Percentiles rank a stretch among this genome's conserved stretches.
These are phyloP conservation scores for Blastocystis sp. DNA, from an alignment of 352 stramenopile genomes.

Conservation along the genomic window DNA sequence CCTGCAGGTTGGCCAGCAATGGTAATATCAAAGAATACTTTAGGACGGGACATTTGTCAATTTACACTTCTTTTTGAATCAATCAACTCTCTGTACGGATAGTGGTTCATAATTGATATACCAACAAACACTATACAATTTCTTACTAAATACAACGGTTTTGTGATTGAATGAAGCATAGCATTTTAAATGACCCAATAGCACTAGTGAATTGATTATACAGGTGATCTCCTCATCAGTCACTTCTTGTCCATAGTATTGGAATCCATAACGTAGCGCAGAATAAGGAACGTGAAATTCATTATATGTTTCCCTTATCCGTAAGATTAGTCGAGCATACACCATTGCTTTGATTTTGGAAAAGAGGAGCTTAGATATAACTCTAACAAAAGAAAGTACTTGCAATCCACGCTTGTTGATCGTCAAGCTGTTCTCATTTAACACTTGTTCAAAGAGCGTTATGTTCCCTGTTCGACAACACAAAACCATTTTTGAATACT, in stretches of 20 bases:
- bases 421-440: neutral
- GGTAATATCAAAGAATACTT: conserved; percentile 94
- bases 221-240: conserved; percentile 8
- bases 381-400: neutral
- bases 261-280: neutral
- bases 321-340: neutral
- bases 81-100: neutral
- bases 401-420: conserved; percentile 2
- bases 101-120: neutral
- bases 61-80: neutral
- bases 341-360: neutral
- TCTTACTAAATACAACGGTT: conserved; percentile 17
- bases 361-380: neutral
- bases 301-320: neutral
- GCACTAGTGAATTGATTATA: neutral
- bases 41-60: conserved; percentile 68
- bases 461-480: neutral
- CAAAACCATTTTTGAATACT: neutral
- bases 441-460: neutral
- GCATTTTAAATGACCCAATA: neutral
- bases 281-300: neutral
- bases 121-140: conserved; percentile 3
- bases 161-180: conserved; percentile 8
- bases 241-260: neutral
- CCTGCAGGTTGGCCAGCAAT: conserved; percentile 80